A percentile compares a stretch with the other conserved stretches of the same genome.
These are phyloP conservation scores for Podospora didyma DNA, from an alignment of 495 filamentous ascomycete genomes.

Conservation along the genomic window DNA sequence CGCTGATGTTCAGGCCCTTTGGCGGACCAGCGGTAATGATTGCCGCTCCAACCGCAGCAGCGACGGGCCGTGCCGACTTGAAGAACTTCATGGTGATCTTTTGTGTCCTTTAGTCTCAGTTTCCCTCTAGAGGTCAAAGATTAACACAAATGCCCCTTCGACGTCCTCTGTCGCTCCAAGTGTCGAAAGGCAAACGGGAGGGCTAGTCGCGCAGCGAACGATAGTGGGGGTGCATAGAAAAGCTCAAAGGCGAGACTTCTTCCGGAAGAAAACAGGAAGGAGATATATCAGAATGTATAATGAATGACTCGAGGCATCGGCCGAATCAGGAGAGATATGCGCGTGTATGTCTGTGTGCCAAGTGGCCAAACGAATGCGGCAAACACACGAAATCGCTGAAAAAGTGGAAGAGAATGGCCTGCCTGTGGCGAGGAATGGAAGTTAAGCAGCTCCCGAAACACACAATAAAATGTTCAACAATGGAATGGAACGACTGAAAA, in stretches of 20 bases:
- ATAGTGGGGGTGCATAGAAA: too few species aligned
- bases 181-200: too few species aligned
- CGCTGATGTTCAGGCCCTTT: slow-evolving; percentile 40
- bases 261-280: too few species aligned
- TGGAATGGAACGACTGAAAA: not conserved
- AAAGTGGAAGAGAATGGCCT: not conserved
- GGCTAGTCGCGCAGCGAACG: too few species aligned
- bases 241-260: too few species aligned
- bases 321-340: too few species aligned
- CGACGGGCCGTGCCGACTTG: slow-evolving; percentile 26
- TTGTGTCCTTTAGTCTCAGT: not conserved
- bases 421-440: not conserved
- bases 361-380: too few species aligned
- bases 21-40: slow-evolving; percentile 29
- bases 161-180: too few species aligned
- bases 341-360: too few species aligned
- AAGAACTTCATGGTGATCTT: slow-evolving; percentile 22
- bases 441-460: not conserved
- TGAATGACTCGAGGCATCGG: too few species aligned
- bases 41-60: slow-evolving; percentile 26
- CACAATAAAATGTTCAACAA: not conserved
- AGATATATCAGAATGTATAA: too few species aligned
- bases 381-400: not conserved
- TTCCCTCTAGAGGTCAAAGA: not conserved
- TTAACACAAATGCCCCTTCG: not conserved